Conservation (phyloP, 164 flowering plant genomes). For the Vitis cinerea region DNA sequence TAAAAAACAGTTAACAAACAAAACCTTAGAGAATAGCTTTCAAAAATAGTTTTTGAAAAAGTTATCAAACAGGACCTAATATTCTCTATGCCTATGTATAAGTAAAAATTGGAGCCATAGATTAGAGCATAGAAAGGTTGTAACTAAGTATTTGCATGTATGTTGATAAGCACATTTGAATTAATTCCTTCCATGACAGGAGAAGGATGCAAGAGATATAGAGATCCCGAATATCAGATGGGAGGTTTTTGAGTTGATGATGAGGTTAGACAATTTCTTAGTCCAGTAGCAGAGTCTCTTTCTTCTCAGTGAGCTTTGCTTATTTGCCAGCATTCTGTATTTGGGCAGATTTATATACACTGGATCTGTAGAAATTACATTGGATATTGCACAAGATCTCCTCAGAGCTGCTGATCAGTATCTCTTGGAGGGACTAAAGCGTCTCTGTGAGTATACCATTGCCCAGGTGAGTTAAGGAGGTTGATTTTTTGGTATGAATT, state of each 20-base stretch:
- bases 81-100: too few species aligned
- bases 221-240: slow-evolving; percentile 94
- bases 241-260: slow-evolving; percentile 57
- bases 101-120: too few species aligned
- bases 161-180: background rate
- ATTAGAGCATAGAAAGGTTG: background rate
- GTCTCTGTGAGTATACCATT: slow-evolving; percentile 50
- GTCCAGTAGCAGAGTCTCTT: background rate
- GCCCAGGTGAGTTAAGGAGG: slow-evolving; percentile 38
- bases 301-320: background rate
- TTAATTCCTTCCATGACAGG: slow-evolving; percentile 44
- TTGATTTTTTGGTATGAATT: background rate
- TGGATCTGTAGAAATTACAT: slow-evolving; percentile 42
- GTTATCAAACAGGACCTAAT: too few species aligned
- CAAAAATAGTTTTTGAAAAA: too few species aligned
- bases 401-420: slow-evolving; percentile 61
- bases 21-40: too few species aligned
- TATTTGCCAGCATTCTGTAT: slow-evolving; percentile 3
- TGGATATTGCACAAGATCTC: slow-evolving; percentile 50
- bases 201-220: slow-evolving; percentile 91
- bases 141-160: background rate
- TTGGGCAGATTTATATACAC: slow-evolving; percentile 47
- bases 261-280: slow-evolving; percentile 29
- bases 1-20: too few species aligned
- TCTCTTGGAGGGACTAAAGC: slow-evolving; percentile 56